phyloP scores from a whole-genome alignment of 2,329 filamentous ascomycete species.

The Talaromyces sp. region DNA sequence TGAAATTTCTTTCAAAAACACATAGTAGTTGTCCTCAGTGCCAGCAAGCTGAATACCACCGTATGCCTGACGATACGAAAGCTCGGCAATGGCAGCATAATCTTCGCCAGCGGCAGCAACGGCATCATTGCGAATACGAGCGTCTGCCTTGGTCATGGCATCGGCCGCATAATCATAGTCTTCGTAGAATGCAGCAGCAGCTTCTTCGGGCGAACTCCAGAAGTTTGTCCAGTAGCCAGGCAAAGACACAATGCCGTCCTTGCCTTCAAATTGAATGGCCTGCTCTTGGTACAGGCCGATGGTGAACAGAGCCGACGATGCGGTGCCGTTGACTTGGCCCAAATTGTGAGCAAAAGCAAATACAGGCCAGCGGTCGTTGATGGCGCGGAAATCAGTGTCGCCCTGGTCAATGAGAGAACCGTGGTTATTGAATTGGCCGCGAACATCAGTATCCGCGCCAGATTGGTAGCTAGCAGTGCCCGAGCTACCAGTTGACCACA shows the following conservation, averaged over 20 bases:
- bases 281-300: conserved; percentile 45
- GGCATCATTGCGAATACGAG: conserved; percentile 39
- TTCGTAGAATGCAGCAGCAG: background rate
- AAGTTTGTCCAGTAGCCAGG: background rate
- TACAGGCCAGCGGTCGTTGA: conserved; percentile 46
- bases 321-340: conserved; percentile 33
- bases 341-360: conserved; percentile 49
- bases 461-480: conserved; percentile 41
- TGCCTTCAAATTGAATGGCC: conserved; percentile 45
- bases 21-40: conserved; percentile 34
- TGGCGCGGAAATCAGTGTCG: conserved; percentile 45
- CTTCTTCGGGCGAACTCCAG: background rate
- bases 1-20: conserved; percentile 42
- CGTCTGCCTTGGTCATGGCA: conserved; percentile 37
- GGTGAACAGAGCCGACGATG: conserved; percentile 34
- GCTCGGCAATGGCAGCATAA: conserved; percentile 45
- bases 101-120: conserved; percentile 40
- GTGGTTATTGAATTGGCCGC: conserved; percentile 38
- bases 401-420: conserved; percentile 41
- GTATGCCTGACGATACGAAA: conserved; percentile 48
- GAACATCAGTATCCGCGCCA: conserved; percentile 43
- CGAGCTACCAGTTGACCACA: conserved; percentile 43
- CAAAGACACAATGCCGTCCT: conserved; percentile 21
- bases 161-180: conserved; percentile 34
- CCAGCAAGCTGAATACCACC: conserved; percentile 48